Base-by-base conservation (phyloP, 768 basidiomycete genomes). In the Termitomyces sp. region DNA sequence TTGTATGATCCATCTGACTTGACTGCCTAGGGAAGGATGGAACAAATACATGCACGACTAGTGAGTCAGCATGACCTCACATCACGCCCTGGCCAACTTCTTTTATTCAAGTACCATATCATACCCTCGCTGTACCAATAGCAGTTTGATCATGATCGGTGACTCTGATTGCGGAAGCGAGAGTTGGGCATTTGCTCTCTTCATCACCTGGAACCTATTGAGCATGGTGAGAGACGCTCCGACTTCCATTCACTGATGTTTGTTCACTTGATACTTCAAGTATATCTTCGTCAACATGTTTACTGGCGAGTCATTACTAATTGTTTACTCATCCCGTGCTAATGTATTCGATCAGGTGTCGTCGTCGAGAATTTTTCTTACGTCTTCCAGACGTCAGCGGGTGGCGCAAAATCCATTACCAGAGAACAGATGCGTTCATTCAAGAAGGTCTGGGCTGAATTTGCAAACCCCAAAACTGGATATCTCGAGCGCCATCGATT, bases 41-140 rank as follows among this genome's bases (percentile, higher is more conserved):
- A 98, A 98, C 66, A 84, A 87, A 62, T 97, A 87, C 68, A 98
- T 98, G 96, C 95, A 98, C 66, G 91, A 98, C 71, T 96, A 84
- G 91, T 94, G 67, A 65, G 87, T 52, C 30, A 2, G n/a, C 24
- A 6, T 17, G 32, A 22, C 30, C 47, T 10, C 3, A 28, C 40
- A 34, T 34, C 51, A 3, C 56, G 41, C 32, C n/a, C 38, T 32
- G 50, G 21, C 47, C 51, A 43, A 64, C 21, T 44, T n/a, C 26
- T 55, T 11, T 47, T n/a, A 30, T 58, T 47, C 3, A 55, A 96
- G 93, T 65, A 77, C 90, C 14, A 59, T 89, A 26, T 76, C 77
- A 0, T 89, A 88, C 62, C 94, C 94, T 24, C 82, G 85, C 14
- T 97, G 95, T 68, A 93, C 90, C 1, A 80, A 83, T 1, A 79